Conservation (phyloP, 192 early-diverging fungal genomes). For the Coemansia sp. region DNA sequence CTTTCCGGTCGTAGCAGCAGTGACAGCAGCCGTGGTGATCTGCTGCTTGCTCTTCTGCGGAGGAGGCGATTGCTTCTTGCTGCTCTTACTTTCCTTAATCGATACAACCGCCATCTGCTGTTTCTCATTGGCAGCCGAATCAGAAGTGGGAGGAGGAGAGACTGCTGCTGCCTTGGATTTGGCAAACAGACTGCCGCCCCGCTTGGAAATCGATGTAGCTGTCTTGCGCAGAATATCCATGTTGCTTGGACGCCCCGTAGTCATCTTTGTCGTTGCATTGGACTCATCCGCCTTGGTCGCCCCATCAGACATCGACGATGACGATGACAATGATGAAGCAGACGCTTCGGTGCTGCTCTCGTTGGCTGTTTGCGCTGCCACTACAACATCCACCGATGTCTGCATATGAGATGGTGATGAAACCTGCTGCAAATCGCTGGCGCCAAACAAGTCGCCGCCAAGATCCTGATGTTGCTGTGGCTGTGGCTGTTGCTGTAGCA, state of each 20-base stretch:
- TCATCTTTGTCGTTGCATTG: background rate
- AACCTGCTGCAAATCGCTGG: background rate
- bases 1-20: background rate
- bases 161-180: constrained; percentile 6
- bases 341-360: background rate
- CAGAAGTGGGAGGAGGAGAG: background rate
- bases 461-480: background rate
- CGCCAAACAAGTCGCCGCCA: background rate
- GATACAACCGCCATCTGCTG: background rate
- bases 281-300: constrained; percentile 32
- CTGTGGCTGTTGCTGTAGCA: background rate
- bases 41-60: background rate
- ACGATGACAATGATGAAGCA: constrained; percentile 7
- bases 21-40: background rate
- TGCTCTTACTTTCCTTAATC: background rate
- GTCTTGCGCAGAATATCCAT: constrained; percentile 43
- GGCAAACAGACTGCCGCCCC: constrained; percentile 29
- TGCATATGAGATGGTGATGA: background rate
- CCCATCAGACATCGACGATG: constrained; percentile 18
- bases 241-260: constrained; percentile 19
- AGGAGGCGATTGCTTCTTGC: background rate
- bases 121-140: background rate
- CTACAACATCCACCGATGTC: background rate
- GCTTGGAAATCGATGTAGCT: constrained; percentile 40
- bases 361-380: background rate